A percentile compares a stretch with the other conserved stretches of the same genome.
Conservation (phyloP, 2,329 filamentous ascomycete species). For the Verticillium dahliae region DNA sequence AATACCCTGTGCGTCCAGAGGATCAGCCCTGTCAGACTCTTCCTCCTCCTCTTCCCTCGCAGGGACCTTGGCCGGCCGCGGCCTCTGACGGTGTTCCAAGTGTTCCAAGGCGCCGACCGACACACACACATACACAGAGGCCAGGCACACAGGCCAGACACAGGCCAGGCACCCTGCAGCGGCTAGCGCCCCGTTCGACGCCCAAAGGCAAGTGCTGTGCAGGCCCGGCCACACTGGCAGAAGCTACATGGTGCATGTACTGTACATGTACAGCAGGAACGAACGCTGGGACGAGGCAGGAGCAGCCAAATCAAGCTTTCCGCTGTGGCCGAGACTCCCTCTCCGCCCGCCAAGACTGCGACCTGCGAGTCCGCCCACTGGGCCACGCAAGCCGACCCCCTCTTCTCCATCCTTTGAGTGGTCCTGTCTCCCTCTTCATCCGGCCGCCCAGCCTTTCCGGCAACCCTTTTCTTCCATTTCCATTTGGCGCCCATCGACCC, state of each 20-base stretch:
- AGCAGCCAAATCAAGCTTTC: conserved; percentile 11
- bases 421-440: neutral
- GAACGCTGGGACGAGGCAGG: neutral
- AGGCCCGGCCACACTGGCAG: no score
- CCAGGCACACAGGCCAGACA: no score
- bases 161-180: no score
- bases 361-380: conserved; percentile 2
- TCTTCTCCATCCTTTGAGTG: neutral
- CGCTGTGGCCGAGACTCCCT: conserved; percentile 10
- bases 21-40: neutral
- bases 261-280: neutral
- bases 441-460: neutral
- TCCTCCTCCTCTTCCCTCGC: no score
- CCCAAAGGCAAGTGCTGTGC: no score
- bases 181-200: no score
- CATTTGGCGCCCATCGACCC: neutral
- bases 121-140: no score
- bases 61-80: no score
- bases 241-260: no score
- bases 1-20: neutral
- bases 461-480: neutral
- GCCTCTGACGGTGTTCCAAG: no score
- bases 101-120: no score
- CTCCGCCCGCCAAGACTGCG: conserved; percentile 5
- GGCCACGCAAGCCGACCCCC: conserved; percentile 1